A percentile compares a stretch with the other conserved stretches of the same genome.
phyloP scores from a whole-genome alignment of 352 stramenopile species.

The Phytophthora gonapodyides region DNA sequence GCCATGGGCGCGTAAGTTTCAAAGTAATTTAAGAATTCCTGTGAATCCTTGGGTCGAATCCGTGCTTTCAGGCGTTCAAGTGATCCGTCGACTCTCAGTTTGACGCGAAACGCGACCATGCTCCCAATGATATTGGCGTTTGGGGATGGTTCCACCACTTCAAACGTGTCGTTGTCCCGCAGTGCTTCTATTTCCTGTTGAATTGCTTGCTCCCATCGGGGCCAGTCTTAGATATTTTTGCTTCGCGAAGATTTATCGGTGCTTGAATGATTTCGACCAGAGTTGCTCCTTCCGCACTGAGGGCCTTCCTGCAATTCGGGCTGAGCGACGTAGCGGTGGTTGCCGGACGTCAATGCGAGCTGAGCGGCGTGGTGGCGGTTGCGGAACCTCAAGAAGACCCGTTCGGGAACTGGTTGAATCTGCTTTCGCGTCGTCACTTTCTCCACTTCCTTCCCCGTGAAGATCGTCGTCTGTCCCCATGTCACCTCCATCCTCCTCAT shows the following conservation, averaged over 20 bases:
- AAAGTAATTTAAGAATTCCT: slow-evolving; percentile 21
- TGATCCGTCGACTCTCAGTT: not conserved
- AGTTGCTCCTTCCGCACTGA: not conserved
- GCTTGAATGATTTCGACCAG: slow-evolving; percentile 7
- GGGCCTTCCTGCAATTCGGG: not conserved
- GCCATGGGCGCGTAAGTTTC: slow-evolving; percentile 17
- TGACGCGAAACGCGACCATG: slow-evolving; percentile 8
- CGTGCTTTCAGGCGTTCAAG: slow-evolving; percentile 23
- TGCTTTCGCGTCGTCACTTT: no score
- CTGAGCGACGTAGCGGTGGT: no score
- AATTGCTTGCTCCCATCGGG: slow-evolving; percentile 7
- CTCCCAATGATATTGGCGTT: slow-evolving; percentile 6
- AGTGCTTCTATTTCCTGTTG: slow-evolving; percentile 4
- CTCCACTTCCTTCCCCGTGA: no score
- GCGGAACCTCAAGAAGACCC: not conserved
- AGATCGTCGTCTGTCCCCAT: no score
- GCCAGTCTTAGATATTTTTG: not conserved
- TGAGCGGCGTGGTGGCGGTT: no score
- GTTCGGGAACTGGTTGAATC: not conserved
- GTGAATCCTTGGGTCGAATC: slow-evolving; percentile 21
- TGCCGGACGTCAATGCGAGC: not conserved
- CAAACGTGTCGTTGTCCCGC: slow-evolving; percentile 7
- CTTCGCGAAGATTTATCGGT: slow-evolving; percentile 3
- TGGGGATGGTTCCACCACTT: slow-evolving; percentile 7
- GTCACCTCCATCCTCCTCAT: no score